Evolutionary conservation across 176 grass and related monocot genomes (phyloP).

Genomic region (Oryza meyeriana): DNA sequence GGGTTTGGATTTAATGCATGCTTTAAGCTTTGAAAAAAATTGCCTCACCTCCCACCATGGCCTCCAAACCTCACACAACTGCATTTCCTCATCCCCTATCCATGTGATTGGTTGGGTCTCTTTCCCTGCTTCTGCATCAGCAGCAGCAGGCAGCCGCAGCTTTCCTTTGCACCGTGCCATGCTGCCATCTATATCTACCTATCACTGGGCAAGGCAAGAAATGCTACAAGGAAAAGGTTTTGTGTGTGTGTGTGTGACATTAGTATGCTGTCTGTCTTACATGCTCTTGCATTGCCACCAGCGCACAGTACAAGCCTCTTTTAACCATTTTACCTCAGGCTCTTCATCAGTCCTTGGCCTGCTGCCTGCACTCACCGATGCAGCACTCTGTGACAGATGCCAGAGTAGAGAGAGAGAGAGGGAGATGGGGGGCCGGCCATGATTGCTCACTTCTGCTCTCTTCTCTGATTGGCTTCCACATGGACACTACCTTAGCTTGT

Average conservation of each 20-base stretch:
- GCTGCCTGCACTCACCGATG: slow-evolving; percentile 1
- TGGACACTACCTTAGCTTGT: slow-evolving; percentile 29
- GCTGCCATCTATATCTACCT: not conserved
- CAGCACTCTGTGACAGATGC: slow-evolving; percentile 15
- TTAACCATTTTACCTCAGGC: slow-evolving; percentile 51
- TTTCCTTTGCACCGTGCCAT: slow-evolving; percentile 17
- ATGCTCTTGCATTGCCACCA: slow-evolving; percentile 2
- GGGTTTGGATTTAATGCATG: slow-evolving; percentile 15
- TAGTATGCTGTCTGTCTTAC: slow-evolving; percentile 12
- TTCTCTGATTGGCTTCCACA: slow-evolving; percentile 43
- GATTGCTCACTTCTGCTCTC: not conserved
- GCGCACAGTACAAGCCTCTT: slow-evolving; percentile 22
- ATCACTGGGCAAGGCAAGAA: slow-evolving; percentile 36
- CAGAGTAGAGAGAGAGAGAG: not conserved
- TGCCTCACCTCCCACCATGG: not conserved
- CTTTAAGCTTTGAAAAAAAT: slow-evolving; percentile 8
- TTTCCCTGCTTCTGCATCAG: slow-evolving; percentile 45
- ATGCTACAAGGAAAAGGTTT: slow-evolving; percentile 30
- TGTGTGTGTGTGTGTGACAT: slow-evolving; percentile 7
- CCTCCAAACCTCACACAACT: not conserved
- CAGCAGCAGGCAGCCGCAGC: slow-evolving; percentile 38
- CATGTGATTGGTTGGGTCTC: slow-evolving; percentile 66
- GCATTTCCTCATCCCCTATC: slow-evolving; percentile 21
- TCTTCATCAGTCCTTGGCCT: not conserved
- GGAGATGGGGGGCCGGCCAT: slow-evolving; percentile 9